Evolutionary conservation across 1,284 basidiomycete species (phyloP).

Genomic region (Cryptococcus jaspeensis): DNA sequence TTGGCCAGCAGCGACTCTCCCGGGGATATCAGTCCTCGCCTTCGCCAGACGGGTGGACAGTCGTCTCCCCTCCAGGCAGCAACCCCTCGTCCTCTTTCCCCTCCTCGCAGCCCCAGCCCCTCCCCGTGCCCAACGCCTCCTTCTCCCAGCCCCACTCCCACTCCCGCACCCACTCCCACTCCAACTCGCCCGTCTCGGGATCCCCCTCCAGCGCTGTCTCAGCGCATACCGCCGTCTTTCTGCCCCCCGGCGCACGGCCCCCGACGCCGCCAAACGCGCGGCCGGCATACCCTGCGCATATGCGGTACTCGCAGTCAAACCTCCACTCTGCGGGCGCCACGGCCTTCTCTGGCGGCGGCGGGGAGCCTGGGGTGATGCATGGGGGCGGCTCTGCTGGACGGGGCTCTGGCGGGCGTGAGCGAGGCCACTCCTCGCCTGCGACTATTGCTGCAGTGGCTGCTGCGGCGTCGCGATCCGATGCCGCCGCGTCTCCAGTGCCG

Average conservation of each 20-base stretch:
- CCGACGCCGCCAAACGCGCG: constrained; percentile 30
- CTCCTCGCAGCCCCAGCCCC: constrained; percentile 5
- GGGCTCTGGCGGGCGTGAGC: constrained; percentile 1
- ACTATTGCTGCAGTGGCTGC: not conserved
- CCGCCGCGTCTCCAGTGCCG: constrained; percentile 12
- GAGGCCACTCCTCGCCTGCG: constrained; percentile 5
- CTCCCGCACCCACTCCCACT: not conserved
- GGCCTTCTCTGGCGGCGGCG: constrained; percentile 6
- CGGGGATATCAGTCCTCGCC: constrained; percentile 10
- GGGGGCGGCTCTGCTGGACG: not conserved
- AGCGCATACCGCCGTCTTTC: constrained; percentile 23
- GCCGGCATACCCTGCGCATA: constrained; percentile 15
- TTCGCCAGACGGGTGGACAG: constrained; percentile 21
- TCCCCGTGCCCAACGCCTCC: constrained; percentile 10
- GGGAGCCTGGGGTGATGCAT: not conserved
- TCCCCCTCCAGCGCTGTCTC: constrained; percentile 15
- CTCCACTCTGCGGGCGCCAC: constrained; percentile 10
- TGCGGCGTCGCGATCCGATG: not conserved
- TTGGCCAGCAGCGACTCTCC: constrained; percentile 3
- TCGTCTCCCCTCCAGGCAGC: constrained; percentile 6
- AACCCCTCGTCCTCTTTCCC: not conserved
- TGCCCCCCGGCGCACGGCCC: constrained; percentile 40
- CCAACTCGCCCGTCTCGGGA: constrained; percentile 3
- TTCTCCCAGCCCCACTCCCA: constrained; percentile 2
- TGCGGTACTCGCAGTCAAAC: constrained; percentile 25